These are phyloP conservation scores for Boletus barrowsii DNA, from an alignment of 768 basidiomycete species.

Conservation along the genomic window DNA sequence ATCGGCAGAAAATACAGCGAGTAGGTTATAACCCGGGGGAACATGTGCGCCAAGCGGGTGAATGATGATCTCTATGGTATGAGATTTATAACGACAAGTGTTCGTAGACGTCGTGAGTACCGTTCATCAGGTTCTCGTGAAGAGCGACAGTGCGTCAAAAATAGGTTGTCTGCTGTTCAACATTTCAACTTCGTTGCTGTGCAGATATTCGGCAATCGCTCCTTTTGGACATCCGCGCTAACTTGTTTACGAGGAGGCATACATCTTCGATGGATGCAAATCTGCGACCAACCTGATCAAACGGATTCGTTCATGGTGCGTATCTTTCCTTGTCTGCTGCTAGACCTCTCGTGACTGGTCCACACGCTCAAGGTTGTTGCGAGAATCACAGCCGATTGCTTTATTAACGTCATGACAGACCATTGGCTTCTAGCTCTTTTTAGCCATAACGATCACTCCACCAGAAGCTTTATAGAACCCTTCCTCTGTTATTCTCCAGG, in stretches of 20 bases:
- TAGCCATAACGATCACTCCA: slow-evolving; percentile 1
- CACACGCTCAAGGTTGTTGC: slow-evolving; percentile 14
- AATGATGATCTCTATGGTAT: not conserved
- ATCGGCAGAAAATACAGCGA: slow-evolving; percentile 13
- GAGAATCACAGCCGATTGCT: not conserved
- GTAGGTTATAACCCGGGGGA: slow-evolving; percentile 2
- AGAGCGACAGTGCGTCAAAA: not conserved
- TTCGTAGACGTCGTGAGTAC: slow-evolving; percentile 7
- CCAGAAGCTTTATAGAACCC: slow-evolving; percentile 24
- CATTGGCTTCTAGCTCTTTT: slow-evolving; percentile 13
- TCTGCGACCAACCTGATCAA: slow-evolving; percentile 46
- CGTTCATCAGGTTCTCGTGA: slow-evolving; percentile 20
- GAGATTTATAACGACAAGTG: slow-evolving; percentile 5
- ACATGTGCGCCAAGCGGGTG: slow-evolving; percentile 10
- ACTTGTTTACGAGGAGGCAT: slow-evolving; percentile 43
- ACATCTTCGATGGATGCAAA: slow-evolving; percentile 54
- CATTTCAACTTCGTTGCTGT: not conserved
- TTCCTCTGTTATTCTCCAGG: slow-evolving; percentile 16
- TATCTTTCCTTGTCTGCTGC: too few species aligned
- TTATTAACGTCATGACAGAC: slow-evolving; percentile 12
- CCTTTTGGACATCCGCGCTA: slow-evolving; percentile 10
- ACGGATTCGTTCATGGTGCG: too few species aligned
- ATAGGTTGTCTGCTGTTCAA: not conserved
- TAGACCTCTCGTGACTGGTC: not conserved
- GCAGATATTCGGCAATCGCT: slow-evolving; percentile 4